Conservation (phyloP, 805 yeast species). For the Candida tammaniensis region DNA sequence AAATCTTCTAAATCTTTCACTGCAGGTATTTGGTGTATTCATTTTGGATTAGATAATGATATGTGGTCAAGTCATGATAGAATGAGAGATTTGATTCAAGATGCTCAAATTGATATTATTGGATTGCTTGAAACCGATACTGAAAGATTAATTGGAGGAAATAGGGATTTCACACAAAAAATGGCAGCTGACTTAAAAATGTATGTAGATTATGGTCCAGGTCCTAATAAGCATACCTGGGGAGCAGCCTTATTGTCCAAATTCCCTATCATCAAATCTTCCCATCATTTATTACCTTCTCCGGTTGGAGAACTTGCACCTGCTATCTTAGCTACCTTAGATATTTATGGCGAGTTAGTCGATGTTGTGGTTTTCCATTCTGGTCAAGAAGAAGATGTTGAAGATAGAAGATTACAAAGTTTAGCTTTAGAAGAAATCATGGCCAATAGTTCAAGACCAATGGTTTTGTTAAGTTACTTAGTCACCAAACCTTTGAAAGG, state of each 20-base stretch:
- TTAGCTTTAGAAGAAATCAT: conserved; percentile 71
- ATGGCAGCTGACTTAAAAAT: conserved; percentile 89
- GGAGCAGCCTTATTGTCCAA: conserved; percentile 90
- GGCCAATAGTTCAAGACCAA: conserved; percentile 81
- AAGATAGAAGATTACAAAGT: conserved; percentile 87
- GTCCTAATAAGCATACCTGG: conserved; percentile 98
- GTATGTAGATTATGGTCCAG: conserved; percentile 97
- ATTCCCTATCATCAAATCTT: conserved; percentile 87
- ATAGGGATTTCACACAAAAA: conserved; percentile 88
- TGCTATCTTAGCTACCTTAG: conserved; percentile 93
- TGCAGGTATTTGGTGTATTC: conserved; percentile 98
- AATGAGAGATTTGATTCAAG: conserved; percentile 78
- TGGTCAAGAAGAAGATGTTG: conserved; percentile 97
- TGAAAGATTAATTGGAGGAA: conserved; percentile 91
- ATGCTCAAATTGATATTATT: conserved; percentile 85
- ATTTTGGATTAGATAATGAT: conserved; percentile 94
- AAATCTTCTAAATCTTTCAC: conserved; percentile 66
- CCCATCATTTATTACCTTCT: conserved; percentile 89
- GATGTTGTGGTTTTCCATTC: conserved; percentile 97
- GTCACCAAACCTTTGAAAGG: conserved; percentile 87
- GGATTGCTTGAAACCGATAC: conserved; percentile 93
- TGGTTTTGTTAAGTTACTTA: conserved; percentile 81
- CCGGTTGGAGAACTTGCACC: conserved; percentile 99
- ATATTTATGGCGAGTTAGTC: conserved; percentile 80
- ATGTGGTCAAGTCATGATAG: conserved; percentile 96